Evolutionary conservation across 352 stramenopile genomes (phyloP), one percentile per base, ranked within the genome.

Genomic region (Phytophthora pinifolia): DNA sequence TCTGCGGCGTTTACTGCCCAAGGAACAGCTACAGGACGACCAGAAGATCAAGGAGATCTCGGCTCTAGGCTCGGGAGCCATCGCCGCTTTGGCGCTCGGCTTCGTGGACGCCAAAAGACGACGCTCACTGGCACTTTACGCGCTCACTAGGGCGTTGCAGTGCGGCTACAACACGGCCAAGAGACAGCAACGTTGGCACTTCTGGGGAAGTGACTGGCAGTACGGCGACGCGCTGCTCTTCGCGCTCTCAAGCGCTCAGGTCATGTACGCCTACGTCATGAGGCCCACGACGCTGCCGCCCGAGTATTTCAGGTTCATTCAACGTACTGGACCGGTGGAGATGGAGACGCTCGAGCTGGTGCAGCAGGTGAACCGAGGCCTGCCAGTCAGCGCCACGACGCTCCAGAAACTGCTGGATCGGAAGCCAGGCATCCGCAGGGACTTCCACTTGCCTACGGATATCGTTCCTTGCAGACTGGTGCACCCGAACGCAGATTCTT

Each of bases 181-280:
- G 60, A 53, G 70, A 43, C 72, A 74, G n/a, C 42, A 84, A 27
- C 73, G 81, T 27, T 96, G 83, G 81, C 86, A 96, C 65, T 96
- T 96, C 42, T 96, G 86, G 86, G 86, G 84, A 48, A 92, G 79
- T 50, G 53, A 90, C 51, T 96, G 86, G 86, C 54, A 69, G 30
- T 87, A 90, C 47, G 86, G 86, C 37, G 86, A 94, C 55, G 57
- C 70, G 38, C 66, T 96, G 39, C 70, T 96, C 8, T 96, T 96
- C 52, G 81, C 53, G 13, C 43, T 96, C 13, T 85, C 84, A 15
- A 83, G 66, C 20, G 84, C 84, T 27, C 84, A 94, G 55, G 73
- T 94, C 59, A 94, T 94, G 84, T 94, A 94, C 70, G 79, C 81
- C 20, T 94, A 87, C 59, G 73, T 94, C 34, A 89, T 94, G 76